Evolutionary conservation across 2,329 filamentous ascomycete genomes (phyloP).

Genomic region (Davidsoniella australis): DNA sequence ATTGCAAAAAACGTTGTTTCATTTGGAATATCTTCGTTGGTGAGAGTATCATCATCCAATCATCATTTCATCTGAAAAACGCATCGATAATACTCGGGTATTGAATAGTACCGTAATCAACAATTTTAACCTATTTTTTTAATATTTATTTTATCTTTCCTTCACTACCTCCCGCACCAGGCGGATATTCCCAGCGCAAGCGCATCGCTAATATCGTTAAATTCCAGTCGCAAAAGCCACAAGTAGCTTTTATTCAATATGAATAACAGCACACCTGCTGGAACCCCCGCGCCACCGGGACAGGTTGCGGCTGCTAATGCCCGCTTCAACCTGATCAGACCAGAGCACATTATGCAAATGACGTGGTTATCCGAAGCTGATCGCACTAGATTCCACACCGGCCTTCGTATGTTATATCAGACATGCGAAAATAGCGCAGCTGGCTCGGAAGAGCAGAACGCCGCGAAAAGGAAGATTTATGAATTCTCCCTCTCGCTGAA

Average conservation of each 20-base stretch:
- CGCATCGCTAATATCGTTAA: too few relatives aligned
- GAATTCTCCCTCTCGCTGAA: constrained; percentile 44
- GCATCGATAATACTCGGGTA: too few relatives aligned
- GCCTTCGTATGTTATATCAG: constrained; percentile 36
- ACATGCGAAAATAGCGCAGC: constrained; percentile 30
- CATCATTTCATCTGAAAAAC: too few relatives aligned
- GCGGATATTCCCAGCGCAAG: too few relatives aligned
- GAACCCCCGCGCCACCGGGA: constrained; percentile 15
- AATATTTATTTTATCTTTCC: too few relatives aligned
- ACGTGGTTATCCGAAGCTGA: constrained; percentile 35
- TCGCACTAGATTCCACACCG: constrained; percentile 40
- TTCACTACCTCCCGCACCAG: too few relatives aligned
- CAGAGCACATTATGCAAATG: constrained; percentile 34
- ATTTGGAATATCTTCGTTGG: too few relatives aligned
- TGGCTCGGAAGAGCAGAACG: constrained; percentile 30
- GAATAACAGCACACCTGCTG: constrained; percentile 1
- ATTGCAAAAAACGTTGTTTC: too few relatives aligned
- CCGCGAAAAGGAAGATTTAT: constrained; percentile 38
- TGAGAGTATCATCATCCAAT: too few relatives aligned
- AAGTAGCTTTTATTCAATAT: not conserved
- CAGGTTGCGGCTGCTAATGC: constrained; percentile 13
- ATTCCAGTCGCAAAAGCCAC: not conserved
- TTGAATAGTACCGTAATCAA: too few relatives aligned
- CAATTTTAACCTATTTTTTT: too few relatives aligned
- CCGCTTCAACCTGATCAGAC: constrained; percentile 24